Base-by-base conservation (phyloP, 2,329 filamentous ascomycete genomes). In the Cladobotryum protrusum region DNA sequence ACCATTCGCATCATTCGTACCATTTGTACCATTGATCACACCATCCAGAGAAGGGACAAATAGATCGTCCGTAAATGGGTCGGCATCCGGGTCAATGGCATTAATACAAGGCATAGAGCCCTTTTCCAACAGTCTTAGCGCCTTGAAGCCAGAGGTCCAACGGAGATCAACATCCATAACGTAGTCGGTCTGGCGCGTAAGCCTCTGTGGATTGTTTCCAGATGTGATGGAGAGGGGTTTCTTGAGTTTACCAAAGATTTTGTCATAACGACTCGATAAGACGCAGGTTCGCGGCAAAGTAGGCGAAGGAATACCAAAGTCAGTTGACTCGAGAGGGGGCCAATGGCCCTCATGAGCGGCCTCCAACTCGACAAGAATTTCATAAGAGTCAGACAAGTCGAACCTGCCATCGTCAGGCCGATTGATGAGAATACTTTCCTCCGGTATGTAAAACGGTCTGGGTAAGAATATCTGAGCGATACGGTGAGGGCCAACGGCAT, bases 351-450 rank as follows among this genome's bases (percentile, higher is more conserved):
- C 70, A 41, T 72, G 72, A 5, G 72, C 72, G 8, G 77, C 73
- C 57, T 78, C 75, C 14, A 82, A 63, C 57, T 82, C 77, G 36
- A 81, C 64, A 17, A 69, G 64, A 13, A 82, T 60, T 50, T 71
- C 66, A 60, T 82, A 82, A 18, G 66, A 64, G 45, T 77, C 70
- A 29, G 72, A 74, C 36, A 79, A 63, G 52, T 72, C 72, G 56
- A 76, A 75, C 5, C 69, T 66, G 32, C 65, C 63, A 19, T 75
- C 72, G 43, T 78, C 74, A 44, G 69, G 67, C 40, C 73, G 67
- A 54, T 76, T 70, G 46, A 81, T 63, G 24, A 69, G 68, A 35
- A 82, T 72, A 54, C 73, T 77, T 20, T 78, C 73, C 33, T 74
- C 68, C 3, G 78, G 75, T 12, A 82, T 67, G 35, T 70, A 69